phyloP scores from a whole-genome alignment of 1,139 yeast species.

The Yamadazyma taylorii region DNA sequence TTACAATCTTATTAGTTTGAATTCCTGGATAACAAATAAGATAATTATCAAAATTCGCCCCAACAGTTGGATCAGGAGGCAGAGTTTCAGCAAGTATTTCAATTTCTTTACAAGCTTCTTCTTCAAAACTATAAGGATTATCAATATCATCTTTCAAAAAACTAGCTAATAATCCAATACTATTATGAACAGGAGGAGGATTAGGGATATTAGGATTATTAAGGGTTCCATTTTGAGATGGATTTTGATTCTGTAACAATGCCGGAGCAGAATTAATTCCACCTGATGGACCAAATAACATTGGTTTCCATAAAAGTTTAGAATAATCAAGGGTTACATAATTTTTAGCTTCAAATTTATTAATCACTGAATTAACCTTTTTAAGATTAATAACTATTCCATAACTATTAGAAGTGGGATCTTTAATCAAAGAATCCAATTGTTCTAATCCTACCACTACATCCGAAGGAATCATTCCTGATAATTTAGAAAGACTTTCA shows the following conservation, averaged over 20 bases:
- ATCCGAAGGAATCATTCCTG: conserved; percentile 89
- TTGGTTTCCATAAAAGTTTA: conserved; percentile 73
- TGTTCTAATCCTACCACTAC: conserved; percentile 85
- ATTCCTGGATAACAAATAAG: conserved; percentile 34
- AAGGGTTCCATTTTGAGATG: conserved; percentile 2
- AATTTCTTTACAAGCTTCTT: conserved; percentile 47
- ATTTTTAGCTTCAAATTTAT: conserved; percentile 55
- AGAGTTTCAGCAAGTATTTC: conserved; percentile 23
- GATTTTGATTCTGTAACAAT: conserved; percentile 11
- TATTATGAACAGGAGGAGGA: conserved; percentile 32
- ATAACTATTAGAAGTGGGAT: conserved; percentile 44
- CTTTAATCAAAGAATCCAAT: conserved; percentile 57
- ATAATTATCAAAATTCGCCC: conserved; percentile 22
- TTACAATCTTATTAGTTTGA: conserved; percentile 9
- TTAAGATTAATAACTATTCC: conserved; percentile 54
- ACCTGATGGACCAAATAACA: conserved; percentile 81
- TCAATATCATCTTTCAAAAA: conserved; percentile 65
- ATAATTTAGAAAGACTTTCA: conserved; percentile 58
- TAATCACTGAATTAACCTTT: conserved; percentile 44
- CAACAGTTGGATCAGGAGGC: conserved; percentile 11
- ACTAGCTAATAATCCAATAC: conserved; percentile 53
- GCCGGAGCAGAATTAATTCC: conserved; percentile 67
- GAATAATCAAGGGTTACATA: conserved; percentile 53
- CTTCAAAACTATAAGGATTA: conserved; percentile 58
- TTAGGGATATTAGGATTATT: neutral